Evolutionary conservation across 306 rosid genomes (phyloP), one percentile per base, ranked within the genome.

Genomic region (Abrus precatorius): DNA sequence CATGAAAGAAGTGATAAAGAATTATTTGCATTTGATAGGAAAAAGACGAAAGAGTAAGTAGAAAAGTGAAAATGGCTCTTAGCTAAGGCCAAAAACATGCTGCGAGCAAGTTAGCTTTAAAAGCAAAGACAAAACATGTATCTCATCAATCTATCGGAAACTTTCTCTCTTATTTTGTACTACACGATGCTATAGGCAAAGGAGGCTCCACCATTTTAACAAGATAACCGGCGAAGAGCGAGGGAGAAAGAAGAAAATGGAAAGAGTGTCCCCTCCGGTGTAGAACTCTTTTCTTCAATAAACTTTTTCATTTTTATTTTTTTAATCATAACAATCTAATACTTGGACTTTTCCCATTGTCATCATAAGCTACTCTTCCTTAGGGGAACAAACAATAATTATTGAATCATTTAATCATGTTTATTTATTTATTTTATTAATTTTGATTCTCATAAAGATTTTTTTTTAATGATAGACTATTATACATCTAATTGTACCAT

Each of bases 91-190:
- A 84, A 78, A 78, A 72, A 54, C 83, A 20, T 78, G 83, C 7
- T 54, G 83, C 79, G 14, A 77, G 76, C 76, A 81, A 81, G 30
- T 74, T 81, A 67, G 76, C 81, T 75, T 74, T 75, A 28, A 68
- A 78, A 78, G 79, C 83, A 72, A 72, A 72, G 86, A 83, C 86
- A 83, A 78, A 72, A 72, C 80, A 78, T 73, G 76, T 78, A 83
- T 83, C 80, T 78, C 76, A 76, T 82, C 85, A 82, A 82, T 82
- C 82, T 76, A 69, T 67, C 5, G 6, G n/a, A 9, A 82, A 67
- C 76, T 75, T 28, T 74, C 80, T 72, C 79, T n/a, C 76, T 8
- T 74, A 48, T 40, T 75, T 38, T 47, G 63, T 67, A 75, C 76
- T 75, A 57, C 6, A 52, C 20, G 1, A 67, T 48, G 60, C 48